Base-by-base conservation (phyloP, 2,329 filamentous ascomycete species). In the Cladosporium phlei region DNA sequence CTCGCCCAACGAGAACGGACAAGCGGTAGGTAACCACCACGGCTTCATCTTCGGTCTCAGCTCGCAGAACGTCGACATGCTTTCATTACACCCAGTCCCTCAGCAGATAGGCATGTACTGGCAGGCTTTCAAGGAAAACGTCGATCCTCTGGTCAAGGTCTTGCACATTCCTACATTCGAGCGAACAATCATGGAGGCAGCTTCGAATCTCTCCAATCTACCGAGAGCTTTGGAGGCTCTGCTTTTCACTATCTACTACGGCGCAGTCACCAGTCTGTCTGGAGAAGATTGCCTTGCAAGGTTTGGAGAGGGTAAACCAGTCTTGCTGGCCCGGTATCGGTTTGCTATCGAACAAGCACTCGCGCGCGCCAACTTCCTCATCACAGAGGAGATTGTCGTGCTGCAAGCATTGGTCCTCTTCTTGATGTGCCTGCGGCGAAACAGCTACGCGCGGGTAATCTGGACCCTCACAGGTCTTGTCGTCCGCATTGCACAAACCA, bases 21-120 rank as follows among this genome's bases (percentile, higher is more conserved):
- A 50, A 17, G 37, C 43, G 2, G 42, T 21, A 56, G 59, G 46
- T 53, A 77, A 80, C 50, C 82, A 87, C 53, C 83, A 88, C 46
- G 77, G 78, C 19, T 90, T 87, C 61, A 72, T 89, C 20, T 77
- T 89, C 52, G 84, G 85, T 6, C 86, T 86, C 61, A 81, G 78
- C 50, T 88, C 85, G 1, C 74, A 77, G n/a, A 79, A 78, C 52
- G 80, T 87, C 20, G 78, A 88, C 55, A 68, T 88, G 53, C 67
- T 75, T 14, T 70, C 74, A 32, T 68, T 85, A 11, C 85, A 88
- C 55, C 85, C 85, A 2, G 59, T 80, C 0, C 76, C 81, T 1
- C 79, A 79, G 1, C 81, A 84, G 52, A 81, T 85, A 38, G 74
- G 74, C 0, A 77, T 78, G 38, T 78, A 87, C 46, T 88, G 85